Evolutionary conservation across 768 basidiomycete genomes (phyloP).

Genomic region (Mycena kentingensis): DNA sequence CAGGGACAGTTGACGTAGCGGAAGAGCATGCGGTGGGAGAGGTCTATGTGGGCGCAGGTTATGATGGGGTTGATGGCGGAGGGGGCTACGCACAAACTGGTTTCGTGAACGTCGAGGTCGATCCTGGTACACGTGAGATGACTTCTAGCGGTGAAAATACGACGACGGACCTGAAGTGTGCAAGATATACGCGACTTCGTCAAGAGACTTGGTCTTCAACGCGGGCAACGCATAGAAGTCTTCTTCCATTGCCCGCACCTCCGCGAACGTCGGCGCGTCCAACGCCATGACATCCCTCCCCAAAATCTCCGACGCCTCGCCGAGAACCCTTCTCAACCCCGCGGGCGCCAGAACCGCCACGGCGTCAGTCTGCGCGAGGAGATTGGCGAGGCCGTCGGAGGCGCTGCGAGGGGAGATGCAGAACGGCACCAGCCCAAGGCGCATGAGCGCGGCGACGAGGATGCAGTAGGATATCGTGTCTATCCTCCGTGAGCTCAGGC

Average conservation of each 20-base stretch:
- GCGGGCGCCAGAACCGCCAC: constrained; percentile 6
- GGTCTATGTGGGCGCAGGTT: background rate
- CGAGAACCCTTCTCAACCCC: background rate
- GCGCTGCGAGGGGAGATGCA: constrained; percentile 41
- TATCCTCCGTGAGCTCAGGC: too few relatives aligned
- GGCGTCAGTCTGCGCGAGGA: constrained; percentile 22
- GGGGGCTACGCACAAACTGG: constrained; percentile 10
- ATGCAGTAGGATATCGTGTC: constrained; percentile 15
- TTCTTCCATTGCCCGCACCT: too few relatives aligned
- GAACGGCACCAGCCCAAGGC: constrained; percentile 28
- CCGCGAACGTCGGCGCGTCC: background rate
- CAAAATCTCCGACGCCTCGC: background rate
- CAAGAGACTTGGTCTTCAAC: background rate
- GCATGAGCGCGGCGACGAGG: constrained; percentile 18
- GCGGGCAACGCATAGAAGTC: background rate
- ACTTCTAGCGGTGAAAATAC: too few relatives aligned
- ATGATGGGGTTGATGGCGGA: too few relatives aligned
- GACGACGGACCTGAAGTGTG: constrained; percentile 2
- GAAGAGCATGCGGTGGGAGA: constrained; percentile 7
- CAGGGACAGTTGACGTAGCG: background rate
- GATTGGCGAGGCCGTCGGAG: constrained; percentile 30
- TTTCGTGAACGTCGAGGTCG: constrained; percentile 11
- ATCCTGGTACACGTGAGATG: constrained; percentile 3
- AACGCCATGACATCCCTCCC: background rate
- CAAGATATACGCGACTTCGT: background rate